These are phyloP conservation scores for Chaetoceros muelleri DNA, from an alignment of 108 stramenopile species.

Conservation along the genomic window DNA sequence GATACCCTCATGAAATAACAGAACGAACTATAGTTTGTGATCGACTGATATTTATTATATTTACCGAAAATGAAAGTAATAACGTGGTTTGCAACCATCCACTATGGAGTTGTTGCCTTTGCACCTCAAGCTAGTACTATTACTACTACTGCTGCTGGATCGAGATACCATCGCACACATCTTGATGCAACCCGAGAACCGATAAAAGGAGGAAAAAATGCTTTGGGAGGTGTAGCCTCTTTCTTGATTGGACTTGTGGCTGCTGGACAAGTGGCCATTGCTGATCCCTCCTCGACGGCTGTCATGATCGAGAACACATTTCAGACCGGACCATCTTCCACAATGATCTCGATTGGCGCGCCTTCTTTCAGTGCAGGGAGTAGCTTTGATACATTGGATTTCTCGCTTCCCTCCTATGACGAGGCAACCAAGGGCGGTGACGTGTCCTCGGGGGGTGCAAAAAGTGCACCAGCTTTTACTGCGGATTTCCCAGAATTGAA, in stretches of 20 bases:
- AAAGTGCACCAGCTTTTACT: neutral
- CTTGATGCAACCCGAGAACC: neutral
- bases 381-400: constrained; percentile 56
- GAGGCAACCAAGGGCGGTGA: constrained; percentile 11
- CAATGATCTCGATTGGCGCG: constrained; percentile 23
- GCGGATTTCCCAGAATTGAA: constrained; percentile 2
- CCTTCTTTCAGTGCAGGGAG: constrained; percentile 23
- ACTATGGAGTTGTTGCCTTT: neutral
- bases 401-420: constrained; percentile 64
- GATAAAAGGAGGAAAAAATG: constrained; percentile 17
- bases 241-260: constrained; percentile 22
- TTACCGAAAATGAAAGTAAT: neutral
- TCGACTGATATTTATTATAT: no score
- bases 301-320: neutral
- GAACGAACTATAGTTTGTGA: no score
- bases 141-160: neutral
- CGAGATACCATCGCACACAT: no score
- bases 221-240: constrained; percentile 17
- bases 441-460: neutral
- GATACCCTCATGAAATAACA: no score
- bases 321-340: constrained; percentile 4
- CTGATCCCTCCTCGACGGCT: constrained; percentile 17
- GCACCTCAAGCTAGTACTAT: neutral
- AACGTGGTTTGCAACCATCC: neutral
- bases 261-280: constrained; percentile 28